These are phyloP conservation scores for Capsella rubella DNA, from an alignment of 441 rosid genomes.

Conservation along the genomic window DNA sequence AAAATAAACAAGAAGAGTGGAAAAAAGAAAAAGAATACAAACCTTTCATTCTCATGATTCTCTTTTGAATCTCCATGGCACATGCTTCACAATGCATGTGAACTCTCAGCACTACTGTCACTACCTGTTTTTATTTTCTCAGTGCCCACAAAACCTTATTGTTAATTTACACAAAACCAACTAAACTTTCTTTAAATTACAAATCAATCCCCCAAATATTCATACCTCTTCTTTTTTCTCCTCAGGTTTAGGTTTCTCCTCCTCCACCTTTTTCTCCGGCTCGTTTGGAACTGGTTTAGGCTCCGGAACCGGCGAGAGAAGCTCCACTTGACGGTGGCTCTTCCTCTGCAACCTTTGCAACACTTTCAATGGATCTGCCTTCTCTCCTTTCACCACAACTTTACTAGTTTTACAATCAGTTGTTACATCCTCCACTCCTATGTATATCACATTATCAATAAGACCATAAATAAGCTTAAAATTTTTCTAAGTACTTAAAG, in stretches of 20 bases:
- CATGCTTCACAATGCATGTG: slow-evolving; percentile 98
- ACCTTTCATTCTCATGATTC: slow-evolving; percentile 90
- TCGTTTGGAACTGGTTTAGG: slow-evolving; percentile 53
- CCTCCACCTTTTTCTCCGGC: slow-evolving; percentile 31
- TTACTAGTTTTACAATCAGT: slow-evolving; percentile 47
- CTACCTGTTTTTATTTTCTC: slow-evolving; percentile 40
- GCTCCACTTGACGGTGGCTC: slow-evolving; percentile 46
- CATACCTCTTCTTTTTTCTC: slow-evolving; percentile 46
- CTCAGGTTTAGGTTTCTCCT: slow-evolving; percentile 43
- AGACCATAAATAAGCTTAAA: not conserved
- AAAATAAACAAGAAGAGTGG: not conserved
- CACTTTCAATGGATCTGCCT: slow-evolving; percentile 46
- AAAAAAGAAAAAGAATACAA: not conserved
- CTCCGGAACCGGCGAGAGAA: slow-evolving; percentile 41
- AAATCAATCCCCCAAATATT: slow-evolving; percentile 1
- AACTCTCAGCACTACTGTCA: slow-evolving; percentile 73
- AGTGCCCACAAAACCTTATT: slow-evolving; percentile 23
- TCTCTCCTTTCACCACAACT: slow-evolving; percentile 48
- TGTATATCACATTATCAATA: slow-evolving; percentile 9
- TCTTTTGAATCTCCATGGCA: slow-evolving; percentile 80
- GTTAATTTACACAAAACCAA: slow-evolving; percentile 29
- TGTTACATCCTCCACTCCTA: slow-evolving; percentile 47
- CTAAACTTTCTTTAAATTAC: not conserved
- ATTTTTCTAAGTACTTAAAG: not conserved
- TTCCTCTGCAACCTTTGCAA: slow-evolving; percentile 45